phyloP scores from a whole-genome alignment of 495 filamentous ascomycete genomes.

The Parathielavia hyrcaniae region DNA sequence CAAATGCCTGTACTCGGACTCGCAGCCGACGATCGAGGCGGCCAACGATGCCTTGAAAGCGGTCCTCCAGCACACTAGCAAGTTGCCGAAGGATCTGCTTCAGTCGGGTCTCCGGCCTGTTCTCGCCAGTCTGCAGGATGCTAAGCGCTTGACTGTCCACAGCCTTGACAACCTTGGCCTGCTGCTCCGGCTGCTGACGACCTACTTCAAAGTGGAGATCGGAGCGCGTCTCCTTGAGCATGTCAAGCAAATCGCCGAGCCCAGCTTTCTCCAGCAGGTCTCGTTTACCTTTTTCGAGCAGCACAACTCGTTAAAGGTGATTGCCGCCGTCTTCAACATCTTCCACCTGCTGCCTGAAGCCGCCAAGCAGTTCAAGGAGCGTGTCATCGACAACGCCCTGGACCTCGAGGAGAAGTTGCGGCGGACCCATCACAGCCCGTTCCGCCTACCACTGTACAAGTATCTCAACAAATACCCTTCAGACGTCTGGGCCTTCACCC shows the following conservation, averaged over 20 bases:
- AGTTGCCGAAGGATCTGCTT: slow-evolving; percentile 89
- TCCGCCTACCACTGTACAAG: slow-evolving; percentile 84
- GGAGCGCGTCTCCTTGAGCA: slow-evolving; percentile 85
- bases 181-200: slow-evolving; percentile 82
- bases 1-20: slow-evolving; percentile 90
- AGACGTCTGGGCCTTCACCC: slow-evolving; percentile 76
- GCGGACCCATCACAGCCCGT: slow-evolving; percentile 87
- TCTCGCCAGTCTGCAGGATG: slow-evolving; percentile 90
- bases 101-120: slow-evolving; percentile 93
- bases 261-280: slow-evolving; percentile 70
- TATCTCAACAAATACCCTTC: slow-evolving; percentile 90
- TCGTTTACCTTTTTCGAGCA: slow-evolving; percentile 94
- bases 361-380: slow-evolving; percentile 82
- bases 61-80: slow-evolving; percentile 80
- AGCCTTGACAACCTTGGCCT: slow-evolving; percentile 87
- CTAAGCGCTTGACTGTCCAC: slow-evolving; percentile 79
- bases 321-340: slow-evolving; percentile 88
- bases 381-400: slow-evolving; percentile 79
- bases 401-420: slow-evolving; percentile 81
- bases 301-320: slow-evolving; percentile 81
- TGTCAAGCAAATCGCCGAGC: slow-evolving; percentile 83
- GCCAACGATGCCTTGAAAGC: slow-evolving; percentile 81
- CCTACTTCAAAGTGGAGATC: slow-evolving; percentile 99
- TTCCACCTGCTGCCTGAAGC: slow-evolving; percentile 89
- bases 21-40: slow-evolving; percentile 84